Evolutionary conservation across 768 basidiomycete species (phyloP).

Genomic region (Gautieria morchelliformis): DNA sequence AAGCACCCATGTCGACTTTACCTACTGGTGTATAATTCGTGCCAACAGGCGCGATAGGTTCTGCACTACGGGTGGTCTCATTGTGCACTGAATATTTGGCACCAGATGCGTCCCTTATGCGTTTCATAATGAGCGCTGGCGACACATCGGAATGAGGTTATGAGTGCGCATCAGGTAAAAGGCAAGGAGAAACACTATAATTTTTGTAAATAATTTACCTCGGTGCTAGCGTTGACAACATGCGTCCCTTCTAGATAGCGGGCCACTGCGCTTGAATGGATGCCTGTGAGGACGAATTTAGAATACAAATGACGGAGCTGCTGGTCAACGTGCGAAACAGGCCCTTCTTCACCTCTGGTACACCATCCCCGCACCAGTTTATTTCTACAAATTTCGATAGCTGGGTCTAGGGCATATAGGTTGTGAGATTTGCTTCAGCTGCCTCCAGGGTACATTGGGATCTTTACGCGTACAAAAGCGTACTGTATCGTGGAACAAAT

Average conservation of each 20-base stretch:
- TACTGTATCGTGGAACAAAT: conserved; percentile 70
- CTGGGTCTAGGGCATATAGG: conserved; percentile 41
- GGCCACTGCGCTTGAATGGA: conserved; percentile 72
- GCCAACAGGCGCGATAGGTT: conserved; percentile 77
- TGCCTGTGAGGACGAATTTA: conserved; percentile 29
- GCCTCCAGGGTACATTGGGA: conserved; percentile 46
- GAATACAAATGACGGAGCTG: not conserved
- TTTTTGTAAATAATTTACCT: no score
- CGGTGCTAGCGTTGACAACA: conserved; percentile 79
- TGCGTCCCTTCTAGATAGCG: conserved; percentile 77
- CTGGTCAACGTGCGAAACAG: conserved; percentile 47
- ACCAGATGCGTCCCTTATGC: conserved; percentile 85
- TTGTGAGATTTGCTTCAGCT: not conserved
- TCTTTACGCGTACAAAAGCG: conserved; percentile 83
- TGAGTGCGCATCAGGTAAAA: conserved; percentile 5
- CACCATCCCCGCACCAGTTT: conserved; percentile 97
- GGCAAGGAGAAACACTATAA: conserved; percentile 12
- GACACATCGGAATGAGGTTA: conserved; percentile 50
- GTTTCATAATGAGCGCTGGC: conserved; percentile 71
- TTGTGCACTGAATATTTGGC: conserved; percentile 81
- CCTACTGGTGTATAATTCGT: conserved; percentile 71
- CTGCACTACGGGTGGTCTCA: conserved; percentile 59
- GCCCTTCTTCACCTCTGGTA: conserved; percentile 86
- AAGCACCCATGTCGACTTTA: conserved; percentile 47
- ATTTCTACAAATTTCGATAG: conserved; percentile 91